These are phyloP conservation scores for Candida labiduridarum DNA, from an alignment of 1,139 yeast species.

Conservation along the genomic window DNA sequence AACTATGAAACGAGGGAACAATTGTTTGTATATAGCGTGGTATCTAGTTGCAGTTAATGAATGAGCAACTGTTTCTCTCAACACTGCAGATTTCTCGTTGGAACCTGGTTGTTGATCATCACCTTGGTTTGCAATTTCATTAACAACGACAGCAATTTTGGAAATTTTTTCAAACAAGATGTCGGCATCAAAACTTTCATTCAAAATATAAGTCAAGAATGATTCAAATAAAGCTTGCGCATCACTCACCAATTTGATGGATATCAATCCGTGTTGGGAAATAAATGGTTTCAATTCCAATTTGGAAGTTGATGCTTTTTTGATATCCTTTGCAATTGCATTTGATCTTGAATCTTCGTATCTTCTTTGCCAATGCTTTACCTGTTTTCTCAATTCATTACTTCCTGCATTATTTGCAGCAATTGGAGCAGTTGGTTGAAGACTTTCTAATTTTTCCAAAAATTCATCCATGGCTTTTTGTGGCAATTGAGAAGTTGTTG, in stretches of 20 bases:
- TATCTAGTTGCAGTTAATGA: conserved; percentile 80
- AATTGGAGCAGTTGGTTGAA: conserved; percentile 19
- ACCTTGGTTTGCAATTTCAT: conserved; percentile 50
- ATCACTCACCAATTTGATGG: conserved; percentile 46
- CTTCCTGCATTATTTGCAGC: conserved; percentile 21
- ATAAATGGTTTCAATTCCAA: conserved; percentile 33
- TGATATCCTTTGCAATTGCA: conserved; percentile 25
- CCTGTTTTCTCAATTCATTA: conserved; percentile 33
- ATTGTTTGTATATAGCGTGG: conserved; percentile 60
- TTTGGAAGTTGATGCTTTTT: conserved; percentile 23
- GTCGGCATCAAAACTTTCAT: conserved; percentile 38
- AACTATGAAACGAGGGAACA: conserved; percentile 72
- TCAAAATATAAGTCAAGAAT: conserved; percentile 38
- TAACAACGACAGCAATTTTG: conserved; percentile 51
- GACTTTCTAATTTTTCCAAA: conserved; percentile 30
- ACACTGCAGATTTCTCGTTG: conserved; percentile 39
- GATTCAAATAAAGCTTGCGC: conserved; percentile 52
- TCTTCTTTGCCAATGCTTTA: conserved; percentile 48
- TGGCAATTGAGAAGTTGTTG: conserved; percentile 4
- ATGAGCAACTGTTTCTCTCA: conserved; percentile 75
- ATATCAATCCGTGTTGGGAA: conserved; percentile 46
- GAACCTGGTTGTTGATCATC: conserved; percentile 37
- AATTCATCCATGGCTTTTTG: conserved; percentile 26
- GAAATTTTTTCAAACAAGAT: conserved; percentile 58
- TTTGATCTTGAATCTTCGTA: conserved; percentile 45